Base-by-base conservation (phyloP, 2,329 filamentous ascomycete species). In the Ascochyta rabiei region DNA sequence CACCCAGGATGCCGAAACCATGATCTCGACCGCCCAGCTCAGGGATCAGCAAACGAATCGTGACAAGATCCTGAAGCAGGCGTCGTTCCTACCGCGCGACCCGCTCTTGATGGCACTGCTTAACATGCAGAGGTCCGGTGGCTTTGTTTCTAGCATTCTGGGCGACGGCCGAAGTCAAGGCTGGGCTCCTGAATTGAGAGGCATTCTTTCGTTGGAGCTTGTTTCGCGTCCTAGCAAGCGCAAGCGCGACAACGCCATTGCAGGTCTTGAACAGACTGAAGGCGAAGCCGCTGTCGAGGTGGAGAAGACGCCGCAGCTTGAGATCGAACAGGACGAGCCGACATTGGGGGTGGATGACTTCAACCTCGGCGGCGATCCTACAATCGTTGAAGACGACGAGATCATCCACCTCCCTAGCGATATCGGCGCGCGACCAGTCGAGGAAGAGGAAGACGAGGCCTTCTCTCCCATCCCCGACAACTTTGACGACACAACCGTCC, bases 121-220 rank as follows among this genome's bases (percentile, higher is more conserved):
- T 81, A 91, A 93, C 66, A 89, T 97, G 84, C 95, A 97, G 75
- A 92, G 89, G 77, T 91, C 85, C 48, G 93, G 95, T 48, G 90
- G 87, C 34, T 98, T 99, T 67, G 90, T 97, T 16, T 90, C 89
- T 4, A 93, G 86, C 66, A 88, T 96, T 60, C 87, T 97, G 77
- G 88, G 90, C 47, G 91, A 93, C 58, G 90, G 88, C 33, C 86
- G 90, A 60, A 88, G 87, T 64, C 83, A 85, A 62, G 86, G 85
- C 37, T 97, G 92, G 93, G 93, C 93, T 3, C 93, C 93, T 0
- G 95, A 99, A 76, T 83, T 99, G 18, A 88, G 91, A 56, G 91
- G 89, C n/a, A 86, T 99, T 67, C 80, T 98, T n/a, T 96, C 92
- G 1, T 81, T 97, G 37, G 91, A 96, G 61, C 84, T 90, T 13